Percentiles rank a stretch among this genome's conserved stretches.
phyloP scores from a whole-genome alignment of 169 alveolate species.

The Eimeria mitis region DNA sequence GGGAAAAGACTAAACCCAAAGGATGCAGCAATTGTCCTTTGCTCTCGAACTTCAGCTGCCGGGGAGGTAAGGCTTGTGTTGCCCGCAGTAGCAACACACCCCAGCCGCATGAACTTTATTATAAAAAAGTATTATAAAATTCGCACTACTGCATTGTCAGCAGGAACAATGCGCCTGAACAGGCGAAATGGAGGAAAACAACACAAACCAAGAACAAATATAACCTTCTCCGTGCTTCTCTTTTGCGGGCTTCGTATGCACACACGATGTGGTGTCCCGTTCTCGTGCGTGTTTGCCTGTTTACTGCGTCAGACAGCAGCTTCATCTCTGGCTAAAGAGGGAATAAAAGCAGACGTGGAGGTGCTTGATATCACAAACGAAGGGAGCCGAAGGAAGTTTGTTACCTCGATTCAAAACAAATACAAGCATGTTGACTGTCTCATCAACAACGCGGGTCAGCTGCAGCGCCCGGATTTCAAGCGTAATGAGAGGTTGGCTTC shows the following conservation, averaged over 20 bases:
- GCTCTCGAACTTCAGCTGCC: not conserved
- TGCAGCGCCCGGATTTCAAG: not conserved
- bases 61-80: constrained; percentile 46
- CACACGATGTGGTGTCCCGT: not conserved
- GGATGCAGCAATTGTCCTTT: constrained; percentile 16
- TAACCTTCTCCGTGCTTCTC: not conserved
- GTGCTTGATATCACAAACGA: constrained; percentile 60
- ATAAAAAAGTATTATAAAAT: too few relatives aligned
- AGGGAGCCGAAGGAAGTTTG: not conserved
- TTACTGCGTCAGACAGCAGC: not conserved
- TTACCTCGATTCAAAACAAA: not conserved
- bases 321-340: constrained; percentile 33
- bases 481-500: not conserved
- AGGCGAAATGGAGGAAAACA: not conserved
- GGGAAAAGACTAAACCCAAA: constrained; percentile 30
- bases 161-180: not conserved
- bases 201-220: not conserved
- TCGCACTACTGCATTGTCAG: not conserved
- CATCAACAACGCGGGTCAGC: constrained; percentile 74
- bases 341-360: not conserved
- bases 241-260: not conserved
- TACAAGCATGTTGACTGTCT: constrained; percentile 65
- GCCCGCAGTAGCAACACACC: not conserved
- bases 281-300: not conserved
- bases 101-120: too few relatives aligned